phyloP scores from a whole-genome alignment of 805 yeast genomes.

The Candida glaebosa region DNA sequence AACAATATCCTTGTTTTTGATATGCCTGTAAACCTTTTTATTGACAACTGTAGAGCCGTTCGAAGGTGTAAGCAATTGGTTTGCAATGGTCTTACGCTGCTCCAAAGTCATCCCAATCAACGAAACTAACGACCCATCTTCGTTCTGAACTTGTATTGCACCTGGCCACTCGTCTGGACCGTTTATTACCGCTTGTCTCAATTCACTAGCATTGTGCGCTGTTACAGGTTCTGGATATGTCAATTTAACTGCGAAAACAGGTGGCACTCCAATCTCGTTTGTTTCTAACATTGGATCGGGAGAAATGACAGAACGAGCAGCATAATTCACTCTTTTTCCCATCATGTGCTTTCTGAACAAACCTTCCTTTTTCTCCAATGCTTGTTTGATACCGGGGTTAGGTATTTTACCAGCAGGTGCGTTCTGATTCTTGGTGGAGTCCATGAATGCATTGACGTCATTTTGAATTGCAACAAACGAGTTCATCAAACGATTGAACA shows the following conservation, averaged over 20 bases:
- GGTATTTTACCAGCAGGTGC: constrained; percentile 66
- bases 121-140: constrained; percentile 82
- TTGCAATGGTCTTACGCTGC: constrained; percentile 93
- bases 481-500: constrained; percentile 90
- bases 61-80: constrained; percentile 88
- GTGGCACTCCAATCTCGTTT: constrained; percentile 97
- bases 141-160: constrained; percentile 92
- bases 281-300: constrained; percentile 99
- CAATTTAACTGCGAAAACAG: constrained; percentile 91
- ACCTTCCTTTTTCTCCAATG: constrained; percentile 97
- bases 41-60: constrained; percentile 61
- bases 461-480: constrained; percentile 92
- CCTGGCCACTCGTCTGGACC: constrained; percentile 99
- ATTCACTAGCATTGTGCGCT: constrained; percentile 79
- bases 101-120: constrained; percentile 86
- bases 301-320: constrained; percentile 98
- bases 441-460: constrained; percentile 91
- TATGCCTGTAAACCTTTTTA: constrained; percentile 93
- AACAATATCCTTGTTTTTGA: constrained; percentile 91
- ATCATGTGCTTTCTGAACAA: constrained; percentile 98
- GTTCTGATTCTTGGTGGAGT: constrained; percentile 83
- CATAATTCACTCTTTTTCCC: constrained; percentile 99
- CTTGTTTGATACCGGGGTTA: constrained; percentile 95
- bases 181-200: constrained; percentile 92
- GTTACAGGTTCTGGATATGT: constrained; percentile 99